Base-by-base conservation (phyloP, 129 eudicot species). In the Kitagawia praeruptora region DNA sequence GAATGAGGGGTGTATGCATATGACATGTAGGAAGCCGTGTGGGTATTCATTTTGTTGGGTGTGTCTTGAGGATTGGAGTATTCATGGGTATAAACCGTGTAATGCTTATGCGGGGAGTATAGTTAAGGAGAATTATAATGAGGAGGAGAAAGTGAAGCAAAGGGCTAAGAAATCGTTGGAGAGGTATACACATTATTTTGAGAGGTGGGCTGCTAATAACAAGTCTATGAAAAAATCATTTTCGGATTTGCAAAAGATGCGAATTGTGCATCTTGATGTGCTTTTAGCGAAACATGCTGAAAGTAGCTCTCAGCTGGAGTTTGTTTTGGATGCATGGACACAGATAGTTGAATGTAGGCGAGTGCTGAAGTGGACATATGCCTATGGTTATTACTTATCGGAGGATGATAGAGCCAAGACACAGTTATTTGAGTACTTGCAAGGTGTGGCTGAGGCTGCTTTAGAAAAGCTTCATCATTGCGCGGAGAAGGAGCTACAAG, bases 1-100 rank as follows among this genome's bases (percentile, higher is more conserved):
- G 67, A 79, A 83, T 63, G 77, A 80, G 3, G 83, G 87, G 38
- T 83, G 85, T 75, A 83, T 67, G 78, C 86, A 83, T 70, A 80
- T 83, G 82, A 81, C 75, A 3, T 86, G 89, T 71, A 63, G 70
- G 58, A 74, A 44, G 27, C 87, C 82, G 0, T 90, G 91, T 75
- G 37, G 63, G 21, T 78, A 51, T 80, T 77, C 82, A 8, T 90
- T 87, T 72, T 87, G 89, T 71, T 87, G 94, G 89, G 46, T 77
- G 7, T 76, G 84, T 70, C 82, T 86, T 38, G 54, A 70, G 19
- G 23, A 37, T 8, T 77, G 77, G 80, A 40, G 25, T 2, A 15
- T 27, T 6, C 80, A 78, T 47, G 61, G 41, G 58, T 45, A 45
- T 75, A 75, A 75, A 25, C 61, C 77, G n/a, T 75, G 77, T 75